Evolutionary conservation across 1,139 yeast genomes (phyloP), one percentile per base, ranked within the genome.

Genomic region (Protomyces pachydermus): DNA sequence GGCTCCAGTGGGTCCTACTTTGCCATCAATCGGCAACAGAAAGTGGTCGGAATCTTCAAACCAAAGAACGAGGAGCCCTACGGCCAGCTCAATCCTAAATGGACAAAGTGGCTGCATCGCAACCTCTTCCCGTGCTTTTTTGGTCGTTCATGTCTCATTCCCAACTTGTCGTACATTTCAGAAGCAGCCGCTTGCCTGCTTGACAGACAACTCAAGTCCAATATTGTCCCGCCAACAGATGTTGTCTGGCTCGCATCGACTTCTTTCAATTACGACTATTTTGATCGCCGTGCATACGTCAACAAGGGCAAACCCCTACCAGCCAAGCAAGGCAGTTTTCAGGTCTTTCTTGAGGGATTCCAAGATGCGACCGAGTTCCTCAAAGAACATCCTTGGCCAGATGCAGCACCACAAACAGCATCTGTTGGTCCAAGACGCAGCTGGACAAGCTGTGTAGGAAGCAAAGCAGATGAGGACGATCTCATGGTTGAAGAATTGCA

Each of bases 61-160:
- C 93, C 93, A 5, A 86, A 86, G 71, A 90, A 86, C 73, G 93
- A 87, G 73, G 91, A 87, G 69, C 93, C 91, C 0, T 87, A 87
- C 71, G 93, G 91, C 0, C 89, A 91, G 0, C 72, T 87, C 62
- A 84, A 88, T 4, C 91, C 91, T 0, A 87, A 87, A 72, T 85
- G 91, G 91, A 82, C 88, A 1, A 87, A 87, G 74, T 87, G 91
- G 91, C 73, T 86, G 8, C 91, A 87, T 72, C 74, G 91, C 67
- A 87, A 86, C 37, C 80, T 86, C 68, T 87, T 86, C 67, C 91
- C 91, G 0, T 87, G 91, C 70, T 86, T 85, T 71, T 87, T 87
- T 74, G 91, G 93, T 2, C 74, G 93, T 64, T 82, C 87, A 46
- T 56, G 67, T 70, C 75, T 87, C 65, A 85, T 87, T 34, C 90